These are phyloP conservation scores for Mycena capillaripes DNA, from an alignment of 768 basidiomycete species.

Conservation along the genomic window DNA sequence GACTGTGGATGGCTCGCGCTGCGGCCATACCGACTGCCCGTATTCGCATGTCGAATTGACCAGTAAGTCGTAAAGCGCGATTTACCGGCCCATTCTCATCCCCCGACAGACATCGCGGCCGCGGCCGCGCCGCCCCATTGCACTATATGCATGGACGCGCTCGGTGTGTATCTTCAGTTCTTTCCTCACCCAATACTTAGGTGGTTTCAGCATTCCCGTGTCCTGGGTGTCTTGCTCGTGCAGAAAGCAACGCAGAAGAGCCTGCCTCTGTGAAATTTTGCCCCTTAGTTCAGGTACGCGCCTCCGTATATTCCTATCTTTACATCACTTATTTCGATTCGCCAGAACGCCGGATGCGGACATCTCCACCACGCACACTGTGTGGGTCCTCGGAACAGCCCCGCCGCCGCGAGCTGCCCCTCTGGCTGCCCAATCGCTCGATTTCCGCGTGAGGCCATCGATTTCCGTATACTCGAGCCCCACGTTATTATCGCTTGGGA, in stretches of 20 bases:
- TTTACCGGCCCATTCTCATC: background rate
- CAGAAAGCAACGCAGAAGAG: slow-evolving; percentile 16
- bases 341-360: slow-evolving; percentile 44
- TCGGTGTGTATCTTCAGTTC: slow-evolving; percentile 32
- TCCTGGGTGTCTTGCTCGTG: slow-evolving; percentile 37
- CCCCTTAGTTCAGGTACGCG: slow-evolving; percentile 41
- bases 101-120: slow-evolving; percentile 1
- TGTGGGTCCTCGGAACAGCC: slow-evolving; percentile 28
- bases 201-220: slow-evolving; percentile 41
- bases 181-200: background rate
- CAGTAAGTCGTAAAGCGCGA: slow-evolving; percentile 21
- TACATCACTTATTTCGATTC: background rate
- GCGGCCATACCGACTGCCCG: slow-evolving; percentile 38
- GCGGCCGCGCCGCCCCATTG: slow-evolving; percentile 39
- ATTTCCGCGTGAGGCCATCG: slow-evolving; percentile 37
- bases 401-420: slow-evolving; percentile 36
- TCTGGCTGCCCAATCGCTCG: slow-evolving; percentile 40
- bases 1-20: slow-evolving; percentile 39
- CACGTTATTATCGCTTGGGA: slow-evolving; percentile 43
- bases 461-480: slow-evolving; percentile 29
- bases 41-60: slow-evolving; percentile 41
- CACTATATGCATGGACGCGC: slow-evolving; percentile 41
- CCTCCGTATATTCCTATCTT: background rate
- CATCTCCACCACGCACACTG: slow-evolving; percentile 48
- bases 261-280: slow-evolving; percentile 37